Base-by-base conservation (phyloP, 495 filamentous ascomycete species). In the Neohortaea acidophila region DNA sequence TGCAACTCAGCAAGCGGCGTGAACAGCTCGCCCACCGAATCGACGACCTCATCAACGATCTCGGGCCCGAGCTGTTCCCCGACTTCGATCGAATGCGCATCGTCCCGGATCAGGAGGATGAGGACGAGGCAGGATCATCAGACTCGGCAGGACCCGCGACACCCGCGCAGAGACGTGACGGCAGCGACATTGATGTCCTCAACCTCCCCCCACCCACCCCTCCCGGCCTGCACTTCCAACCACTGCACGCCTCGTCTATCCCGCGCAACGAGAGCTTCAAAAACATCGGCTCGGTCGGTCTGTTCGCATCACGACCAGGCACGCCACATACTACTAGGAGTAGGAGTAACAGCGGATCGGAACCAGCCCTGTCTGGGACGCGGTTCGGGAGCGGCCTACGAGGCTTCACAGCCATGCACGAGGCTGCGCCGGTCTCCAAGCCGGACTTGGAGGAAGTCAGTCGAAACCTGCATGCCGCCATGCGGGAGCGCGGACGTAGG, bases 41-140 rank as follows among this genome's bases (percentile, higher is more conserved):
- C 23, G 91, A 83, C 1, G 74, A 87, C 11, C 61, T 85, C 21
- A 94, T 99, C 66, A 96, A 99, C 60, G 84, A 80, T 5, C 72
- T 96, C 21, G 89, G 91, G 0, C 89, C 89, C 1, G 89, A 99
- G 51, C 74, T 99, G 60, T 99, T 89, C 63, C 84, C 84, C 9
- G 89, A 99, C 59, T 99, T 96, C 55, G 83, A 94, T 51, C 65
- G 79, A 4, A 69, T 70, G 0, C 79, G 89, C 13, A 77, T 96
- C 39, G 66, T 97, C 21, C 66, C 71, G 1, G 72, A 74, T 49
- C 50, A 22, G 33, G 56, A 41, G 21, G 28, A 30, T 15, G n/a
- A 28, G 12, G 14, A 26, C 23, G 13, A 17, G 6, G 13, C 24
- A 13, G 9, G 17, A 13, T 5, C 32, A 7, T 20, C 8, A 7